These are phyloP conservation scores for Jamesozyma rosinii DNA, from an alignment of 805 yeast genomes.

Conservation along the genomic window DNA sequence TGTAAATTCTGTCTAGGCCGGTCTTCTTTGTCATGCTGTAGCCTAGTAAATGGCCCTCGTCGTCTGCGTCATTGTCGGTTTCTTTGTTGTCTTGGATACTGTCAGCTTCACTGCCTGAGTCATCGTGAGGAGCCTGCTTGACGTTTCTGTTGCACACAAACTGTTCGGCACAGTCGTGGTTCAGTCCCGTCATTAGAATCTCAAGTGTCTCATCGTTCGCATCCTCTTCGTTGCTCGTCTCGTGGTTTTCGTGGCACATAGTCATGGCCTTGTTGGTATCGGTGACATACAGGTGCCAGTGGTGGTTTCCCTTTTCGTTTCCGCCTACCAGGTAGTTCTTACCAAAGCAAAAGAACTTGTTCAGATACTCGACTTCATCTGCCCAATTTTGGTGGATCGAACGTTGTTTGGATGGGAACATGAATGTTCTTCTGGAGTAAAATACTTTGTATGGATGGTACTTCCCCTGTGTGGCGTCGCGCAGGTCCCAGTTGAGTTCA, in stretches of 20 bases:
- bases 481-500: constrained; percentile 37
- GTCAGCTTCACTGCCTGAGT: background rate
- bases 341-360: constrained; percentile 53
- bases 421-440: constrained; percentile 83
- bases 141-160: constrained; percentile 46
- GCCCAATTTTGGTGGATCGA: constrained; percentile 80
- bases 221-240: constrained; percentile 7
- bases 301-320: constrained; percentile 63
- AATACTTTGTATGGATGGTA: constrained; percentile 55
- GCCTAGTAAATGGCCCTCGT: constrained; percentile 73
- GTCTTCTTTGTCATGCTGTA: constrained; percentile 53
- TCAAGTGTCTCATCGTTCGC: constrained; percentile 68
- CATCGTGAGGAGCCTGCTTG: background rate
- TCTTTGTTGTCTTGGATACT: constrained; percentile 4
- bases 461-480: constrained; percentile 8
- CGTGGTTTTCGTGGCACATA: background rate
- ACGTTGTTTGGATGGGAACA: constrained; percentile 82
- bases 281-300: constrained; percentile 81
- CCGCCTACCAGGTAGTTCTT: constrained; percentile 73
- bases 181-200: constrained; percentile 80
- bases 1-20: constrained; percentile 53
- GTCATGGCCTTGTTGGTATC: constrained; percentile 29
- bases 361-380: constrained; percentile 63
- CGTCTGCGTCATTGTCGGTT: constrained; percentile 15
- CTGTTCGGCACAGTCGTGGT: constrained; percentile 43